Conservation (phyloP, 2,329 filamentous ascomycete genomes). For the Xylariaceae sp. region DNA sequence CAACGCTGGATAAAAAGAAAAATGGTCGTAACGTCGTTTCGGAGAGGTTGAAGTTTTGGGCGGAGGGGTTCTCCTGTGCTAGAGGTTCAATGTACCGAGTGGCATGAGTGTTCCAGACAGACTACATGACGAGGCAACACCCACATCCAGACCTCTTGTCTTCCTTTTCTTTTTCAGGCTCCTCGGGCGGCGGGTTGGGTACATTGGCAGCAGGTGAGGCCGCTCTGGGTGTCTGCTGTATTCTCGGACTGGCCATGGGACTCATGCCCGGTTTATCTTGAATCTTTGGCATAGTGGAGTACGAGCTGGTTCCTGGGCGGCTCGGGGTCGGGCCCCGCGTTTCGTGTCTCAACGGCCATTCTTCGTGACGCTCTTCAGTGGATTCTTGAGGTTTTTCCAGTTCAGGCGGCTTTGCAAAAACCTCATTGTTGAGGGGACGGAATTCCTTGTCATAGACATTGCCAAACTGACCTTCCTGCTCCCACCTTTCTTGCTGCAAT, state of each 20-base stretch:
- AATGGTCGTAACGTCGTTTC: constrained; percentile 26
- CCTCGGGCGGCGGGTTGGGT: constrained; percentile 48
- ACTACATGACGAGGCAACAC: constrained; percentile 75
- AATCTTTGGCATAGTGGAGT: constrained; percentile 64
- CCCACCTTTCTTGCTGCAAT: constrained; percentile 93
- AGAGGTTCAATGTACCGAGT: constrained; percentile 8
- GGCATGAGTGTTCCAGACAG: constrained; percentile 13
- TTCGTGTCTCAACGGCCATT: constrained; percentile 59
- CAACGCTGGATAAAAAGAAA: constrained; percentile 17
- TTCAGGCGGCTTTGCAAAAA: constrained; percentile 46
- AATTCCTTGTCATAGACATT: constrained; percentile 86
- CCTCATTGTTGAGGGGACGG: constrained; percentile 72
- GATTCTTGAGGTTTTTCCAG: constrained; percentile 40
- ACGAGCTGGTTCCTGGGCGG: constrained; percentile 48
- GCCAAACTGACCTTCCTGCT: constrained; percentile 83
- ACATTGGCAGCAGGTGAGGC: constrained; percentile 35
- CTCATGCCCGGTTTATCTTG: constrained; percentile 41
- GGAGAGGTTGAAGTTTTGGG: constrained; percentile 11
- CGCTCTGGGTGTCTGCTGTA: too few species aligned
- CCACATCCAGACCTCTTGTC: constrained; percentile 49
- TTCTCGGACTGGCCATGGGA: constrained; percentile 44
- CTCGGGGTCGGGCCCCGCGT: constrained; percentile 49
- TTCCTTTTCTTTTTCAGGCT: constrained; percentile 49
- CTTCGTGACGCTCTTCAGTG: constrained; percentile 36
- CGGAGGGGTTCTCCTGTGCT: constrained; percentile 6